phyloP scores from a whole-genome alignment of 1,139 yeast species.

The Lizanozyma gosingica region DNA sequence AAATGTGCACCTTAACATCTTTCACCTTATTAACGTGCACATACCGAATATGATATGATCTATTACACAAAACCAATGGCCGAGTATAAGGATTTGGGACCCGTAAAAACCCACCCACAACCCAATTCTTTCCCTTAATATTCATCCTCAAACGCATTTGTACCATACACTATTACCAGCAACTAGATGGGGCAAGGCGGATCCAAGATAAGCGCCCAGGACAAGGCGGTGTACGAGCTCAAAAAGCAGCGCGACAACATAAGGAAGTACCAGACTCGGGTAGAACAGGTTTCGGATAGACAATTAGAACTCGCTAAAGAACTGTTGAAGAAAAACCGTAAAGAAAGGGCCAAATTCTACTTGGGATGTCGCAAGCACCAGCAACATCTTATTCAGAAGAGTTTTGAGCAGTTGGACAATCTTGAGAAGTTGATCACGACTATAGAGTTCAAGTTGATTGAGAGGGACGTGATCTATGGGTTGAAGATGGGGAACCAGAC shows the following conservation, averaged over 20 bases:
- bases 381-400: constrained; percentile 53
- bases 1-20: too few species aligned
- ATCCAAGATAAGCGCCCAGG: constrained; percentile 67
- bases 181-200: not conserved
- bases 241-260: constrained; percentile 84
- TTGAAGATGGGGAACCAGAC: constrained; percentile 73
- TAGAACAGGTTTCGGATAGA: constrained; percentile 45
- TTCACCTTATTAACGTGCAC: too few species aligned
- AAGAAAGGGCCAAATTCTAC: constrained; percentile 57
- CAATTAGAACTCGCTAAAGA: constrained; percentile 53
- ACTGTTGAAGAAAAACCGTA: constrained; percentile 46
- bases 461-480: constrained; percentile 75
- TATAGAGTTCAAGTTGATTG: constrained; percentile 83
- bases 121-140: too few species aligned
- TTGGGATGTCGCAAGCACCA: constrained; percentile 78
- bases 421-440: constrained; percentile 65
- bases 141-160: too few species aligned
- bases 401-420: constrained; percentile 70
- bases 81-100: too few species aligned
- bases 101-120: too few species aligned
- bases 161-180: too few species aligned
- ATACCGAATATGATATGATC: too few species aligned
- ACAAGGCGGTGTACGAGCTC: constrained; percentile 74
- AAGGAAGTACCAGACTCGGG: constrained; percentile 60
- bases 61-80: too few species aligned